A percentile compares a stretch with the other conserved stretches of the same genome.
Conservation (phyloP, 148 eudicot species). For the Hydrangea macrophylla region DNA sequence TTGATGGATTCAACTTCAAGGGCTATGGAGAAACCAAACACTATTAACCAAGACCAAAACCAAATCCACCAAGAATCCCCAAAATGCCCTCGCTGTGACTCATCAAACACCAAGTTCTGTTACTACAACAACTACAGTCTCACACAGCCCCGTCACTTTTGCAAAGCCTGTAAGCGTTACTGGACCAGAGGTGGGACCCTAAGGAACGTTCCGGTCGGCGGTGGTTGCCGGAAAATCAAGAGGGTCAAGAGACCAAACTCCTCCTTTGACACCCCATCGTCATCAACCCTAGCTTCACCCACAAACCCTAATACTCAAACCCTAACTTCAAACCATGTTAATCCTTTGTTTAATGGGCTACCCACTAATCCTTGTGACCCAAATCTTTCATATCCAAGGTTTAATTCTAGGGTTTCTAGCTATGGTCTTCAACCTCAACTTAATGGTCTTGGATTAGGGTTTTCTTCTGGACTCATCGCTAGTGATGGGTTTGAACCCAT, state of each 20-base stretch:
- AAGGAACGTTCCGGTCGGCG: slow-evolving; percentile 51
- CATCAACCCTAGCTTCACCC: no score
- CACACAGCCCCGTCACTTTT: slow-evolving; percentile 54
- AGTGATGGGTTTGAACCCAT: neutral
- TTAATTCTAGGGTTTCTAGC: slow-evolving; percentile 22
- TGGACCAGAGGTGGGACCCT: slow-evolving; percentile 75
- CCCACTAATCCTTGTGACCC: slow-evolving; percentile 23
- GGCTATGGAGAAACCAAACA: slow-evolving; percentile 17
- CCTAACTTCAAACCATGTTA: slow-evolving; percentile 15
- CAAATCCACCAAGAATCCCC: slow-evolving; percentile 25
- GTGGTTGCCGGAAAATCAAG: slow-evolving; percentile 55
- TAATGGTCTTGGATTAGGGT: slow-evolving; percentile 53
- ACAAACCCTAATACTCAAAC: neutral
- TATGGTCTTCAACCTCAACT: no score
- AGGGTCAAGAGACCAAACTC: slow-evolving; percentile 33
- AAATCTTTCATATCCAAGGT: slow-evolving; percentile 42
- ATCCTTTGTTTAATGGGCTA: slow-evolving; percentile 13
- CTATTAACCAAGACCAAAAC: slow-evolving; percentile 21
- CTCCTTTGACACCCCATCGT: neutral
- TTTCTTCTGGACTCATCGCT: slow-evolving; percentile 15
- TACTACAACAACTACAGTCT: slow-evolving; percentile 44
- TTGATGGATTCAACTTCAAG: slow-evolving; percentile 25
- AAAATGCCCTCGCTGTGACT: slow-evolving; percentile 55
- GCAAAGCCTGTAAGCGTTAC: slow-evolving; percentile 69
- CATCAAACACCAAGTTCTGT: slow-evolving; percentile 37